Evolutionary conservation across 1,284 basidiomycete genomes (phyloP), one percentile per base, ranked within the genome.

Genomic region (Agroathelia rolfsii): DNA sequence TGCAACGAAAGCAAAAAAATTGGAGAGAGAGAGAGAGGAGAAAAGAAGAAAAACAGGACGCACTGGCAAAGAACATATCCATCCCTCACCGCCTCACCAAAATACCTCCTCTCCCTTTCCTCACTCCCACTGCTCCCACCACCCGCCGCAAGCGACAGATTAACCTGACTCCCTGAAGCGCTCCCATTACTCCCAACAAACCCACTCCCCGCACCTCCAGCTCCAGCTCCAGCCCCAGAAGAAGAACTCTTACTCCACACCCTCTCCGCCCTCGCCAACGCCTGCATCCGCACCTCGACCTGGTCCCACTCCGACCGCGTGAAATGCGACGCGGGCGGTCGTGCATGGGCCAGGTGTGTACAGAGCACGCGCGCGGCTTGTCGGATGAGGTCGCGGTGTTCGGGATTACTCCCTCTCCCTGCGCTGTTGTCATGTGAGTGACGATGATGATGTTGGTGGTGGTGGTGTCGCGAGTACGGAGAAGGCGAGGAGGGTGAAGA

Each of bases 41-140:
- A 44, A 20, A 36, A 12, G 35, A 19, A 30, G 27, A 44, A 28
- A 35, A 41, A 34, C n/a, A n/a, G n/a, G n/a, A 76, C 78, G 60
- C 50, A 89, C 87, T 86, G 78, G 72, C 86, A 90, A 14, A 93
- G 66, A 17, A 92, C 70, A 51, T 79, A 82, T 2, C 88, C 88
- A 60, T 93, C 88, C 44, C 74, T 61, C 39, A 90, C 51, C 1
- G 81, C 76, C 37, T 85, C 81, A 28, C 66, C 66, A 48, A 90
- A 89, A 21, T 74, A 53, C 37, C 64, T 69, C 41, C 72, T 56
- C 55, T 90, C 85, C 43, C 76, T 63, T 42, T 86, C 82, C 52
- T 84, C 84, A 29, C 58, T 65, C 37, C 49, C 59, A 50, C 60
- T 73, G 35, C 63, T 48, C 28, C 58, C 63, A n/a, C n/a, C n/a